phyloP scores from a whole-genome alignment of 305 asterid genomes.

The Fraxinus platypoda region DNA sequence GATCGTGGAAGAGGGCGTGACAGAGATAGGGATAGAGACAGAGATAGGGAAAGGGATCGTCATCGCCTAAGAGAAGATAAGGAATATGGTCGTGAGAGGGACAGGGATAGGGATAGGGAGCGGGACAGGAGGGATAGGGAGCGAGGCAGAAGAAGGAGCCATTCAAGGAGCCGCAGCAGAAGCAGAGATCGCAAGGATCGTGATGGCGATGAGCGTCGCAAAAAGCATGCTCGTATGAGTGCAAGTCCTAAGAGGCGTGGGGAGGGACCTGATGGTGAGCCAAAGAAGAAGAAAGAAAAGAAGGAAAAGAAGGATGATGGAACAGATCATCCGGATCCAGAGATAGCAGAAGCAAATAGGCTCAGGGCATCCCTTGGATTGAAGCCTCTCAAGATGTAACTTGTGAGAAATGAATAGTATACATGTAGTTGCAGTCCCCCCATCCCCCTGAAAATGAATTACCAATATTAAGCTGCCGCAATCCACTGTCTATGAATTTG shows the following conservation, averaged over 20 bases:
- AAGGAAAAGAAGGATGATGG: constrained; percentile 83
- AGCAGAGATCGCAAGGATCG: constrained; percentile 75
- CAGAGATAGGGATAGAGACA: constrained; percentile 36
- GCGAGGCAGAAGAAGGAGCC: constrained; percentile 61
- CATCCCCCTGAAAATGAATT: background rate
- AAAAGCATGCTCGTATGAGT: constrained; percentile 56
- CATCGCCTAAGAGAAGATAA: constrained; percentile 64
- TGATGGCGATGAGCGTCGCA: constrained; percentile 68
- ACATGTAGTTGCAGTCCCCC: background rate
- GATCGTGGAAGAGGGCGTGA: constrained; percentile 66
- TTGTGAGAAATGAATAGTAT: background rate
- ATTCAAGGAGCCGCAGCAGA: constrained; percentile 84
- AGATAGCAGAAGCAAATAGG: constrained; percentile 87
- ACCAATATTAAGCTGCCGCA: background rate
- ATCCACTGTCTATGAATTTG: background rate
- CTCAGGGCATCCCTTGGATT: constrained; percentile 80
- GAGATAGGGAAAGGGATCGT: constrained; percentile 48
- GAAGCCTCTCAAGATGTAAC: constrained; percentile 65
- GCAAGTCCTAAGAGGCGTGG: constrained; percentile 65
- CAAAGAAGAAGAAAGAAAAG: constrained; percentile 77
- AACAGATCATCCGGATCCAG: constrained; percentile 98
- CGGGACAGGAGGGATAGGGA: constrained; percentile 70
- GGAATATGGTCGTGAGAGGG: constrained; percentile 69
- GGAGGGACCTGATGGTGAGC: constrained; percentile 51
- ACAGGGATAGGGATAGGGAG: constrained; percentile 33